Percentiles rank a stretch among this genome's conserved stretches.
Conservation (phyloP, 148 eudicot genomes). For the Silene latifolia region DNA sequence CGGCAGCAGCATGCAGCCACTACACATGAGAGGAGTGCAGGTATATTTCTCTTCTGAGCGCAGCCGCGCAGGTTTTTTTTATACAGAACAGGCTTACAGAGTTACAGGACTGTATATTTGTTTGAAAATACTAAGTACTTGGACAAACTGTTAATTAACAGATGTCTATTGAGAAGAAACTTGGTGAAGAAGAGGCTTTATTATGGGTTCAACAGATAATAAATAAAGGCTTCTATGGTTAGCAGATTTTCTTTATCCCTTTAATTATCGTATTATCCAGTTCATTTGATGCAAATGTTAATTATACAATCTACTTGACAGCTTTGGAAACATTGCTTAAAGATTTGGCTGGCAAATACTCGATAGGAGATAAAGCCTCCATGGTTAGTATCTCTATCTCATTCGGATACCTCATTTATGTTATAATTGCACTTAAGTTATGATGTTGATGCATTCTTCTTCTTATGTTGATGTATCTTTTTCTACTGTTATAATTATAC, state of each 20-base stretch:
- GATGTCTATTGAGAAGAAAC: conserved; percentile 34
- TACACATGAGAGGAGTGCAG: conserved; percentile 34
- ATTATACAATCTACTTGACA: conserved; percentile 13
- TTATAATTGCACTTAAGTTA: not conserved
- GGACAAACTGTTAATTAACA: conserved; percentile 7
- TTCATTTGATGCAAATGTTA: not conserved
- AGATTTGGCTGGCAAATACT: conserved; percentile 36
- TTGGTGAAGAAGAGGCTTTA: conserved; percentile 29
- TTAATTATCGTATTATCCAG: too few relatives aligned
- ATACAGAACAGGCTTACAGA: too few relatives aligned
- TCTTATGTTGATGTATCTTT: not conserved
- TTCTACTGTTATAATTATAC: not conserved
- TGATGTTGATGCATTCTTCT: not conserved
- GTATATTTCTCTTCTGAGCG: conserved; percentile 23
- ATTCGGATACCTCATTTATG: not conserved
- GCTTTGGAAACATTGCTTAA: conserved; percentile 47
- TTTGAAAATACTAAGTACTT: not conserved
- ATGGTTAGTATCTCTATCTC: conserved; percentile 29
- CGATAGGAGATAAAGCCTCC: conserved; percentile 40
- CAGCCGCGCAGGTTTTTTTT: too few relatives aligned
- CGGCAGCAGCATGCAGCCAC: conserved; percentile 40
- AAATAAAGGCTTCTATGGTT: conserved; percentile 41
- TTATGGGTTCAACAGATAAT: conserved; percentile 33
- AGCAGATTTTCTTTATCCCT: not conserved
- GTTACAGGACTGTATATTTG: too few relatives aligned